A percentile compares a stretch with the other conserved stretches of the same genome.
These are phyloP conservation scores for Candida chilensis DNA, from an alignment of 805 yeast species.

Conservation along the genomic window DNA sequence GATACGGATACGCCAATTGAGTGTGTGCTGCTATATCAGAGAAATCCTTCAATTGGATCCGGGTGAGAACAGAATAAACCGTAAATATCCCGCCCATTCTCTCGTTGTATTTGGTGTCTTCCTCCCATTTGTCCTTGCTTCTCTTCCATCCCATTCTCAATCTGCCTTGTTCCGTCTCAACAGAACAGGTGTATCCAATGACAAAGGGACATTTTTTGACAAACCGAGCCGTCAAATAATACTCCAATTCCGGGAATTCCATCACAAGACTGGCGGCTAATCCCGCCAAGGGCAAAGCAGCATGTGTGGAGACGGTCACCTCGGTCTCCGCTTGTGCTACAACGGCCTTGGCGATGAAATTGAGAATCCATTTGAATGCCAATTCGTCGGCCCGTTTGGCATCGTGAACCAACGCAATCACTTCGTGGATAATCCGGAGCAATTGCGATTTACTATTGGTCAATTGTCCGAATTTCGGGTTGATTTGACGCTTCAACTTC, in stretches of 20 bases:
- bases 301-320: slow-evolving; percentile 66
- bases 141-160: slow-evolving; percentile 83
- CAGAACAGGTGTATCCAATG: slow-evolving; percentile 69
- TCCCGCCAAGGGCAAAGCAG: slow-evolving; percentile 73
- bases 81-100: slow-evolving; percentile 81
- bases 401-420: slow-evolving; percentile 38
- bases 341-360: slow-evolving; percentile 76
- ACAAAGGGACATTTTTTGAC: slow-evolving; percentile 87
- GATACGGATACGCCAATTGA: slow-evolving; percentile 38
- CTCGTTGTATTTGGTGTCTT: slow-evolving; percentile 65
- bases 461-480: slow-evolving; percentile 87
- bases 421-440: slow-evolving; percentile 35
- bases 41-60: slow-evolving; percentile 20
- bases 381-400: slow-evolving; percentile 34
- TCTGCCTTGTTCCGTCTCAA: slow-evolving; percentile 79
- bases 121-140: slow-evolving; percentile 41
- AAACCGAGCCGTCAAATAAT: slow-evolving; percentile 64
- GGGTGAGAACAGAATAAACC: slow-evolving; percentile 68
- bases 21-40: slow-evolving; percentile 6
- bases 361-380: slow-evolving; percentile 66
- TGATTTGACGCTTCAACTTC: slow-evolving; percentile 64
- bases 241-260: slow-evolving; percentile 38
- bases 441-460: slow-evolving; percentile 65
- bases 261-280: slow-evolving; percentile 47
- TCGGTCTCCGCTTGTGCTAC: slow-evolving; percentile 92